Base-by-base conservation (phyloP, 495 filamentous ascomycete species). In the Gamarada debralockiae region DNA sequence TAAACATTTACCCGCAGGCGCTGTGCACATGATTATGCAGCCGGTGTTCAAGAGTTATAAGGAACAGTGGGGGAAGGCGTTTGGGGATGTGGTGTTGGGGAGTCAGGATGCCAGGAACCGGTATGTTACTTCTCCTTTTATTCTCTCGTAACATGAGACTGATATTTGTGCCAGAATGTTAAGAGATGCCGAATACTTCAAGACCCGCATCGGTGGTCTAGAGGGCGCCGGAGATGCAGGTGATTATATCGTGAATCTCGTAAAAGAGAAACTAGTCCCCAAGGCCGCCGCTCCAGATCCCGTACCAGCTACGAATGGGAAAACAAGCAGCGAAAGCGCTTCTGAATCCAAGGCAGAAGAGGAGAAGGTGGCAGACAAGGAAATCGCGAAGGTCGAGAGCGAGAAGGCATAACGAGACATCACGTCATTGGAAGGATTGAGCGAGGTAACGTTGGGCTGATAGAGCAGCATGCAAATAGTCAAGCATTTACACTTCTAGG, bases 11-110 rank as follows among this genome's bases (percentile, higher is more conserved):
- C 84, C 86, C 1, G 88, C 91, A 46, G 78, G 83, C 59, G 86
- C 84, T 0, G 82, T 97, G 0, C 67, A 72, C 37, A 81, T 90
- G 72, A 97, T 98, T 64, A 96, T 97, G 90, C 73, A 77, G 6
- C 87, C 90, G 7, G 90, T 98, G 0, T 96, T 96, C 60, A 79
- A 76, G 45, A 90, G 80, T 65, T 98, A 97, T 65, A 83, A 83
- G 56, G 86, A 86, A 52, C 90, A 93, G 54, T 84, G 92, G 73
- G 84, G 83, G 3, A 83, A 80, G 50, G 85, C 89, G 15, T 89
- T 91, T 61, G 68, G 80, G 38, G 84, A 83, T 44, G 79, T 86
- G 27, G 71, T 71, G 15, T 73, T 92, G 18, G 78, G 71, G 61
- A 87, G 79, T 17, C 84, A 86, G 52, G 67, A 68, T 31, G 90